phyloP scores from a whole-genome alignment of 2,329 filamentous ascomycete species.

The Triangularia setosa region DNA sequence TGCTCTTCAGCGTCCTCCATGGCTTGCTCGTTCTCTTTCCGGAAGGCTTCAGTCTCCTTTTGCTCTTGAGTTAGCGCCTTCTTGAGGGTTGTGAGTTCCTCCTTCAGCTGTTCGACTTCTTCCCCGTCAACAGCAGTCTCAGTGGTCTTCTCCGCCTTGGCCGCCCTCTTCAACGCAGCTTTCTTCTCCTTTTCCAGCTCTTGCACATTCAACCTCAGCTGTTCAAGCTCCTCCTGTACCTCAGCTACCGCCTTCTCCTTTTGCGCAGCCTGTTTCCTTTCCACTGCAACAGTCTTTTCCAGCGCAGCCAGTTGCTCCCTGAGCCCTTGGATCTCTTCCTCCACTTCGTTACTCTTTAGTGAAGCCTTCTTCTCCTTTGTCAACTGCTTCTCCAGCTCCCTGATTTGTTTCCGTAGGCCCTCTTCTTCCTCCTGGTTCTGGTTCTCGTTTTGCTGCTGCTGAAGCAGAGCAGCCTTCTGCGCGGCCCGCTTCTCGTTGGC shows the following conservation, averaged over 20 bases:
- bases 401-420: slow-evolving; percentile 30
- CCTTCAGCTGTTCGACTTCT: slow-evolving; percentile 22
- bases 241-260: slow-evolving; percentile 27
- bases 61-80: slow-evolving; percentile 38
- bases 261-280: slow-evolving; percentile 36
- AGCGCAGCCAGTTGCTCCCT: slow-evolving; percentile 22
- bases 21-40: slow-evolving; percentile 48
- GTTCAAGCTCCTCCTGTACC: slow-evolving; percentile 30
- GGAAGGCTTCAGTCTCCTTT: slow-evolving; percentile 44
- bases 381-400: slow-evolving; percentile 41
- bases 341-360: slow-evolving; percentile 33
- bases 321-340: slow-evolving; percentile 25
- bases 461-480: slow-evolving; percentile 48
- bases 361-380: slow-evolving; percentile 28
- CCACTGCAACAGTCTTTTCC: slow-evolving; percentile 27
- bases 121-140: slow-evolving; percentile 9
- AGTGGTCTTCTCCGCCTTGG: slow-evolving; percentile 10
- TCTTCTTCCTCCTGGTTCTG: slow-evolving; percentile 33
- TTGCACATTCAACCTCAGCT: slow-evolving; percentile 19
- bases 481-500: slow-evolving; percentile 74
- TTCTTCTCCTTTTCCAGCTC: slow-evolving; percentile 27
- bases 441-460: slow-evolving; percentile 27
- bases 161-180: slow-evolving; percentile 17
- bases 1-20: slow-evolving; percentile 58
- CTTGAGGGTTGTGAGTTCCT: slow-evolving; percentile 35